Base-by-base conservation (phyloP, 306 rosid species). In the Prinsepia uniflora region DNA sequence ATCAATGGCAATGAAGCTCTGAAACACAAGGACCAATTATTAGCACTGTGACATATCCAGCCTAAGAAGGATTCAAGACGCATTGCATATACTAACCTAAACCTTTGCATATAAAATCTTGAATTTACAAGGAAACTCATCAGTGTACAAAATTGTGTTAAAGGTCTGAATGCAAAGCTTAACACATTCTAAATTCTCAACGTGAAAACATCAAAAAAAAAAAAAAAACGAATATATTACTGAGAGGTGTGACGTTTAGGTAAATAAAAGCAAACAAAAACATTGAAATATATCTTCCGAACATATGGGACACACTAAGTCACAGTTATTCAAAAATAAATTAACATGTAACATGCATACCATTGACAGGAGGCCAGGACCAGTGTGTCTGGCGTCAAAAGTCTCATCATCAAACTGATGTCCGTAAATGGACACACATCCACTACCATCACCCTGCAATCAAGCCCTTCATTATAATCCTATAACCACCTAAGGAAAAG, bases 361-460 rank as follows among this genome's bases (percentile, higher is more conserved):
- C 99, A 94, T 83, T 45, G 99, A 94, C 48, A 94, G 74, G 73
- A 94, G 87, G 47, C 97, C 97, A 6, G 99, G 97, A 65, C 99
- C 99, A 68, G 99, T 94, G 88, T 94, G 99, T 71, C 86, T 94
- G 63, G 99, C 96, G n/a, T 75, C 77, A 47, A 94, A 94, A 73
- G 87, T 90, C 74, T 94, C 99, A 47, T 94, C 99, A 55, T 94
- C 99, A 67, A 94, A 86, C 81, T 84, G 89, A 74, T 52, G 97
- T 10, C 99, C 97, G 41, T 94, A 89, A 63, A 94, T 89, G 74
- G 99, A 94, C 79, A 85, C 85, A 82, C 91, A 94, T 46, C 99
- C 99, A 83, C 95, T 94, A 44, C 99, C 99, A 87, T 94, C 99
- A 66, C 97, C 97, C 99, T 94, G 83, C 74, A 81, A 75, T 48